phyloP scores from a whole-genome alignment of 257 asterid species.

The Solanum chiquidenum region DNA sequence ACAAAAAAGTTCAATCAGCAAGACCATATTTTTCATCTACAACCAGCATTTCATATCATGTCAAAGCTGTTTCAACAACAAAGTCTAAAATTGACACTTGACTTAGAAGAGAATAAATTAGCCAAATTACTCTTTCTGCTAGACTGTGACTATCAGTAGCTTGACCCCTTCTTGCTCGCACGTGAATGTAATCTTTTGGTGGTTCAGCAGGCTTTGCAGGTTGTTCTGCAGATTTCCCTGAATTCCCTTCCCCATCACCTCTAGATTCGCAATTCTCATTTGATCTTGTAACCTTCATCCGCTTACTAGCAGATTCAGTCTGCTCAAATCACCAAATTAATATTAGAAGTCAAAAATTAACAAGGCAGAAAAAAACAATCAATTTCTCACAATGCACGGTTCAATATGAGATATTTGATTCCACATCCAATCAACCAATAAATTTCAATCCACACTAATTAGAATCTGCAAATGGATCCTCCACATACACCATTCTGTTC shows the following conservation, averaged over 20 bases:
- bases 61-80: background rate
- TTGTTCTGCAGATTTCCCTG: constrained; percentile 18
- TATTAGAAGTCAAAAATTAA: background rate
- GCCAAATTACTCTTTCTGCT: constrained; percentile 37
- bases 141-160: constrained; percentile 50
- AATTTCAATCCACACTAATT: background rate
- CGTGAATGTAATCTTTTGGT: constrained; percentile 42
- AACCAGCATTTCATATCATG: background rate
- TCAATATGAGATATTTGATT: background rate
- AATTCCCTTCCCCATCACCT: constrained; percentile 23
- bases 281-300: background rate
- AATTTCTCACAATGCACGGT: background rate
- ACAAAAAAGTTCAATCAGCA: background rate
- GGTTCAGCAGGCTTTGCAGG: constrained; percentile 21
- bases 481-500: background rate
- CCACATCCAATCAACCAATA: background rate
- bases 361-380: background rate
- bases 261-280: background rate
- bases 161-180: constrained; percentile 46
- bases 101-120: background rate
- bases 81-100: background rate
- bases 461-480: background rate
- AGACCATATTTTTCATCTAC: background rate
- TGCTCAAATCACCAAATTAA: background rate
- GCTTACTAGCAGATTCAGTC: constrained; percentile 4